Conservation (phyloP, 2,329 filamentous ascomycete genomes). For the Kalaharituber pfeilii region DNA sequence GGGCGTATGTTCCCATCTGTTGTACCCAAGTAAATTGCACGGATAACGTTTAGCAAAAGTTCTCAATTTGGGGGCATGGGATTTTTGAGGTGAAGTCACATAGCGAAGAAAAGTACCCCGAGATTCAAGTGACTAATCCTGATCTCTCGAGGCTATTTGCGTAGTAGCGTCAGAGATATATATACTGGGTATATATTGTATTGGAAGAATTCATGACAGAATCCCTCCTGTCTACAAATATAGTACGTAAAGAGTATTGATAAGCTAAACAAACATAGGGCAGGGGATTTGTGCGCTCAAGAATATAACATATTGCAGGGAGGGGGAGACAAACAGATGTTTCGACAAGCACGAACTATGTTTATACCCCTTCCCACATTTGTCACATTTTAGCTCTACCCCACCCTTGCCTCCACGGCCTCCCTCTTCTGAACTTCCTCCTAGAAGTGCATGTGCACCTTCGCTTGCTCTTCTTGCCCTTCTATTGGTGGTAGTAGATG, state of each 20-base stretch:
- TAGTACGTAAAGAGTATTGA: background rate
- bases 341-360: conserved; percentile 99
- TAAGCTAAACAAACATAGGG: conserved; percentile 24
- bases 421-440: conserved; percentile 36
- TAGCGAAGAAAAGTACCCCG: no score
- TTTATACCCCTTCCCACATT: conserved; percentile 99
- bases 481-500: conserved; percentile 24
- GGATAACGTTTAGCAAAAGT: conserved; percentile 25
- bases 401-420: conserved; percentile 50
- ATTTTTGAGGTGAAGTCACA: no score
- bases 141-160: no score
- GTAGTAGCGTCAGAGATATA: no score
- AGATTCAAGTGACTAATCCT: background rate
- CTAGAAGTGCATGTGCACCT: conserved; percentile 64
- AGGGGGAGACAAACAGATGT: conserved; percentile 86
- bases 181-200: background rate
- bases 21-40: conserved; percentile 23
- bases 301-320: conserved; percentile 25
- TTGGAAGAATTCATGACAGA: background rate
- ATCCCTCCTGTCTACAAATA: background rate
- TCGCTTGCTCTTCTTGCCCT: conserved; percentile 57
- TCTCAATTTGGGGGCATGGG: no score
- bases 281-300: conserved; percentile 6
- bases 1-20: conserved; percentile 97
- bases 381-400: conserved; percentile 84